Base-by-base conservation (phyloP, 78 protist species). In the Dictyostelium brefeldianum region DNA sequence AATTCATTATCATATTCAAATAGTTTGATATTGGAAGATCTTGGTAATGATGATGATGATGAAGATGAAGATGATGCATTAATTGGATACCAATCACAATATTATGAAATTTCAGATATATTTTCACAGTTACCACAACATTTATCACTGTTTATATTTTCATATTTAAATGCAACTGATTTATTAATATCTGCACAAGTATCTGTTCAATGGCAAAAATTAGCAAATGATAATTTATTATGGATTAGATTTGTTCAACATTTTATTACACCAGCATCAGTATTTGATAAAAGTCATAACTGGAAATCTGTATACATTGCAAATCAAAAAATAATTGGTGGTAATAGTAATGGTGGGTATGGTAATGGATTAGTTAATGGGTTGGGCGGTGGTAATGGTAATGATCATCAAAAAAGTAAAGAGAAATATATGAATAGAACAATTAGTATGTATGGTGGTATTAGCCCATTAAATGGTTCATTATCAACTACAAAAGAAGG, bases 41-140 rank as follows among this genome's bases (percentile, higher is more conserved):
- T 9, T 75, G 27, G 17, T 22, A 62, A 17, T 62, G 75, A 22
- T 43, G 62, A 56, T 47, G 62, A 56, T 47, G 57, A 80, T 50
- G 78, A 87, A 3, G 93, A 87, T 43, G 69, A 51, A 5, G 70
- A 78, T 3, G 78, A 71, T 71, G 54, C 4, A 59, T 59, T 59
- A 18, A 17, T 59, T 18, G 22, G 29, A 3, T 17, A 31, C 48
- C 14, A 46, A 71, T 71, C 18, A 71, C n/a, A n/a, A n/a, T 36
- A 36, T 2, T 36, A 36, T 7, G 56, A 78, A n/a, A 31, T 27
- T 20, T 7, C 22, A 15, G 83, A 65, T 48, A 50, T 77, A 46
- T 87, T 87, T 51, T 57, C 83, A 78, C 27, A 77, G 27, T 29
- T 87, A 50, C 93, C 93, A 29, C n/a, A 65, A 14, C 93, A 87